phyloP scores from a whole-genome alignment of 257 asterid genomes.

The Salvia hispanica region DNA sequence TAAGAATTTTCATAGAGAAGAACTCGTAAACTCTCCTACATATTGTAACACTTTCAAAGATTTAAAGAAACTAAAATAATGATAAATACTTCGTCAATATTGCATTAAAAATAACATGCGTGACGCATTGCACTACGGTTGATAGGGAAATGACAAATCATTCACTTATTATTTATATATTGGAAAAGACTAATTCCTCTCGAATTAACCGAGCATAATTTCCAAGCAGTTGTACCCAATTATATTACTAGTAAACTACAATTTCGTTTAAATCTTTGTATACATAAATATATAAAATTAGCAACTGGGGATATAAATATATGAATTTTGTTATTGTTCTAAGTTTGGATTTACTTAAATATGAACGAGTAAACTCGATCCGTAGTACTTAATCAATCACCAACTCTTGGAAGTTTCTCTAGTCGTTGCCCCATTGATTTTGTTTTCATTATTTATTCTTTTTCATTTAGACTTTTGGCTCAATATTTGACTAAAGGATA shows the following conservation, averaged over 20 bases:
- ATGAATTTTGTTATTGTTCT: not conserved
- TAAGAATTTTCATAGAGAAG: too few relatives aligned
- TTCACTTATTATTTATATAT: not conserved
- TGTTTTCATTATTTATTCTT: not conserved
- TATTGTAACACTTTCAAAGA: not conserved
- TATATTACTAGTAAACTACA: not conserved
- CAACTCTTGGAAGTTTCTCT: slow-evolving; percentile 17
- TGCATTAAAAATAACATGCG: slow-evolving; percentile 1
- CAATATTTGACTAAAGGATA: not conserved
- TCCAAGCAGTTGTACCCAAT: not conserved
- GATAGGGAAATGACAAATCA: not conserved
- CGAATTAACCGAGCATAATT: not conserved
- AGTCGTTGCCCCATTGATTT: not conserved
- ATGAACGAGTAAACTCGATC: not conserved
- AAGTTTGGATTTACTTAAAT: not conserved
- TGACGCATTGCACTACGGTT: not conserved
- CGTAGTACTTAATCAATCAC: not conserved
- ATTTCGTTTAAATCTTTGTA: not conserved
- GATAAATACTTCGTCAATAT: not conserved
- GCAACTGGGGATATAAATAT: not conserved
- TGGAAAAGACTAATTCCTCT: not conserved
- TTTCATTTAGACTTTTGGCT: not conserved
- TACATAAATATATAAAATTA: not conserved
- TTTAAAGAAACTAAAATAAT: not conserved
- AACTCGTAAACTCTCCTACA: too few relatives aligned